Evolutionary conservation across 805 yeast species (phyloP).

Genomic region (Yarrowia osloensis): DNA sequence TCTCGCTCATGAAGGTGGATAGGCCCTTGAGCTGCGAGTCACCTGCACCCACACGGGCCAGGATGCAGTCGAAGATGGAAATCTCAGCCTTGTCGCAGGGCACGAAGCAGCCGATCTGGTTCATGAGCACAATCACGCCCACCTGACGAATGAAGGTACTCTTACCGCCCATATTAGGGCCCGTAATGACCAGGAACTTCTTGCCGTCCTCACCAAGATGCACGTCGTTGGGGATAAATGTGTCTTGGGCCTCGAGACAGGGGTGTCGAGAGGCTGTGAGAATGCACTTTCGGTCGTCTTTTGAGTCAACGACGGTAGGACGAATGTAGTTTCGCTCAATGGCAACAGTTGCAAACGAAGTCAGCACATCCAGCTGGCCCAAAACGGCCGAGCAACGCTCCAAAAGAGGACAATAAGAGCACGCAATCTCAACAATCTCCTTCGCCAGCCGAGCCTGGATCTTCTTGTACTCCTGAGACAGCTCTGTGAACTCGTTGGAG

Average conservation of each 20-base stretch:
- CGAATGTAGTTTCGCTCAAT: slow-evolving; percentile 76
- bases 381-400: slow-evolving; percentile 64
- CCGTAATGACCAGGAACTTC: slow-evolving; percentile 84
- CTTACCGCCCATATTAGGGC: slow-evolving; percentile 98
- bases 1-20: slow-evolving; percentile 94
- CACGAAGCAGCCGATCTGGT: slow-evolving; percentile 86
- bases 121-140: slow-evolving; percentile 83
- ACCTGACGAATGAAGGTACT: slow-evolving; percentile 89
- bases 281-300: slow-evolving; percentile 48
- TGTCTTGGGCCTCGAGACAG: slow-evolving; percentile 85
- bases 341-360: slow-evolving; percentile 80
- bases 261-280: slow-evolving; percentile 89
- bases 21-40: slow-evolving; percentile 97
- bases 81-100: slow-evolving; percentile 80
- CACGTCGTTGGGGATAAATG: slow-evolving; percentile 92
- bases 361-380: slow-evolving; percentile 79
- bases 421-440: slow-evolving; percentile 77
- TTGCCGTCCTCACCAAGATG: slow-evolving; percentile 51
- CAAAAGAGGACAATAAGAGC: slow-evolving; percentile 79
- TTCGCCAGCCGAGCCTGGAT: slow-evolving; percentile 78
- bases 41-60: slow-evolving; percentile 98
- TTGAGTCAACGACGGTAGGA: slow-evolving; percentile 63
- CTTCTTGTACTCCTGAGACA: slow-evolving; percentile 66
- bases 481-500: slow-evolving; percentile 58
- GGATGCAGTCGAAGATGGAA: slow-evolving; percentile 82